phyloP scores from a whole-genome alignment of 495 filamentous ascomycete species.

The Niebla homalea region DNA sequence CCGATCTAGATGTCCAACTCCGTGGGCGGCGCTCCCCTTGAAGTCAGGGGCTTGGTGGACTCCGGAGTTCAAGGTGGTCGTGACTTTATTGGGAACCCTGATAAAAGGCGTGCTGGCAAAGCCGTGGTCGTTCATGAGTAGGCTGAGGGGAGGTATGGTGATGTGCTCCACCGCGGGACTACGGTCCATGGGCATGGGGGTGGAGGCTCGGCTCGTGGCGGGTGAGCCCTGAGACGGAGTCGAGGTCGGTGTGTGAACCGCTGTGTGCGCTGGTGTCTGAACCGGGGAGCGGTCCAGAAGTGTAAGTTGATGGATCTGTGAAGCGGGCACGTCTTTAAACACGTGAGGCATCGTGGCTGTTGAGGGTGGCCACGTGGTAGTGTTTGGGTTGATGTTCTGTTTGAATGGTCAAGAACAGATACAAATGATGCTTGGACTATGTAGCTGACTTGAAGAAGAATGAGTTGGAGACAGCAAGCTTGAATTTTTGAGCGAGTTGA shows the following conservation, averaged over 20 bases:
- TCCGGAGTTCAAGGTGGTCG: not conserved
- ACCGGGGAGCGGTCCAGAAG: not conserved
- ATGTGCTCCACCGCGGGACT: not conserved
- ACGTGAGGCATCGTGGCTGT: constrained; percentile 1
- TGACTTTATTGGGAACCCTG: not conserved
- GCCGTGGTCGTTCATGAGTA: not conserved
- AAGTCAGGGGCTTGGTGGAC: not conserved
- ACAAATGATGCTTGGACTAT: too few relatives aligned
- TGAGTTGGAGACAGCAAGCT: too few relatives aligned
- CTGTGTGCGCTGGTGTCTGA: not conserved
- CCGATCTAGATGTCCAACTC: not conserved
- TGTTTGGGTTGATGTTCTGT: too few relatives aligned
- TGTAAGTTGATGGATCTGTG: not conserved
- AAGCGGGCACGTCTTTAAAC: not conserved
- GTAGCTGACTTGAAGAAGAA: too few relatives aligned
- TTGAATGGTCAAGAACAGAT: too few relatives aligned
- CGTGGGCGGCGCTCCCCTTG: not conserved
- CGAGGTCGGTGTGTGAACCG: not conserved
- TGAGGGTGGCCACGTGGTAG: not conserved
- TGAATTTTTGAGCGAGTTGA: too few relatives aligned
- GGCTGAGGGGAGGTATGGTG: not conserved
- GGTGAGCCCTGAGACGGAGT: not conserved
- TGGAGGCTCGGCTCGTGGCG: not conserved
- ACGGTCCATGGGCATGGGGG: not conserved
- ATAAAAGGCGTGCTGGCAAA: not conserved